Percentiles rank a stretch among this genome's conserved stretches.
These are phyloP conservation scores for Trichoderma breve DNA, from an alignment of 2,329 filamentous ascomycete species.

Conservation along the genomic window DNA sequence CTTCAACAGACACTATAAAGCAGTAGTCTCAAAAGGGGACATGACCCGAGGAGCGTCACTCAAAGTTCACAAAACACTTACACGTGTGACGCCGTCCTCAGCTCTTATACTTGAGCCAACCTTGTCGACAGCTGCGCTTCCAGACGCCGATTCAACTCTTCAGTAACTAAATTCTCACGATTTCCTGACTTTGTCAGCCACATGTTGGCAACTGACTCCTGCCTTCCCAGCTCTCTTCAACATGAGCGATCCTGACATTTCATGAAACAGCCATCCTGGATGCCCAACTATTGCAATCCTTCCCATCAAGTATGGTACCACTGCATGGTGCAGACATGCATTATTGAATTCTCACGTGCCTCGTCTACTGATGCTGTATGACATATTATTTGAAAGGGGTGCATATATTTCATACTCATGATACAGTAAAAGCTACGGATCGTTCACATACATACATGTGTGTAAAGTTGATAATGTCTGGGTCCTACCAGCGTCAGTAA, in stretches of 20 bases:
- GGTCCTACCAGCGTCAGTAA: too few relatives aligned
- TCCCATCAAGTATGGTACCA: not conserved
- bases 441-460: not conserved
- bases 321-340: not conserved
- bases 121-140: not conserved
- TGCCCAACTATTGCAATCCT: not conserved
- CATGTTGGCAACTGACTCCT: not conserved
- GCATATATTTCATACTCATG: not conserved
- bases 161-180: not conserved
- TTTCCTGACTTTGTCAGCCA: not conserved
- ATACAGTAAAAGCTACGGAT: too few relatives aligned
- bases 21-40: not conserved
- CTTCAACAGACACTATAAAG: not conserved
- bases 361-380: not conserved
- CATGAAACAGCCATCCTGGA: not conserved
- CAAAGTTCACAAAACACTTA: not conserved
- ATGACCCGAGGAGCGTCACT: not conserved
- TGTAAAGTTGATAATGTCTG: not conserved
- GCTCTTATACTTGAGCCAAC: not conserved
- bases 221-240: not conserved
- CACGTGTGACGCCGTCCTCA: not conserved
- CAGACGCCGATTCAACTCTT: not conserved
- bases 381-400: not conserved
- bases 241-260: not conserved
- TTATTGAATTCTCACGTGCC: slow-evolving; percentile 5